Percentiles rank a stretch among this genome's conserved stretches.
Conservation (phyloP, 1,139 yeast genomes). For the Candida tetrigidarum region DNA sequence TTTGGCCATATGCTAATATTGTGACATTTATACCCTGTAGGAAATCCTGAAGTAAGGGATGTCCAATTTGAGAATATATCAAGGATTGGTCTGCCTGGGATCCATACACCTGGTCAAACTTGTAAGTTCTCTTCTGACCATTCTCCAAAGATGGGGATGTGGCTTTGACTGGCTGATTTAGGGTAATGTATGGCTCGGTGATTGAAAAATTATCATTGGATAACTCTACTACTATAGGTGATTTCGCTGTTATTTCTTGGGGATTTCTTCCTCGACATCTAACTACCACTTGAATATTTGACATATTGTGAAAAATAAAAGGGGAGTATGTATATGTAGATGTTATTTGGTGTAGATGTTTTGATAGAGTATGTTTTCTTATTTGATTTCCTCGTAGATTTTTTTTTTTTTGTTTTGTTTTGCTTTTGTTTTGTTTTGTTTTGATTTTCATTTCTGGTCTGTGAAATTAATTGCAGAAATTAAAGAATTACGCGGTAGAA, state of each 20-base stretch:
- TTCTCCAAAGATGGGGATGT: conserved; percentile 8
- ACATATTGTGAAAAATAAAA: conserved; percentile 24
- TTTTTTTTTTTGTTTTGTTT: not conserved
- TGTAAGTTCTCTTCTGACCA: conserved; percentile 49
- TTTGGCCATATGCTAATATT: conserved; percentile 86
- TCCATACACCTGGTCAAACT: conserved; percentile 77
- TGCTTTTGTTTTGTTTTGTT: not conserved
- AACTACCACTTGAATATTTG: conserved; percentile 79
- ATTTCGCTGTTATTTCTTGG: conserved; percentile 70
- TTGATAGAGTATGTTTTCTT: conserved; percentile 1
- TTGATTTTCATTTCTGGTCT: not conserved
- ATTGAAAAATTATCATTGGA: conserved; percentile 50
- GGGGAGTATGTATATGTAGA: too few relatives aligned
- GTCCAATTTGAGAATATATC: conserved; percentile 64
- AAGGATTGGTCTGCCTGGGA: conserved; percentile 67
- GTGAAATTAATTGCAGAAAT: too few relatives aligned
- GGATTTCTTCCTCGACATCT: conserved; percentile 85
- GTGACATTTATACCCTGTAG: conserved; percentile 77
- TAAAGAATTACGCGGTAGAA: not conserved
- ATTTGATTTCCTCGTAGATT: not conserved
- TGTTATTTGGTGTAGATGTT: too few relatives aligned
- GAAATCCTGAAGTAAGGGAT: conserved; percentile 66
- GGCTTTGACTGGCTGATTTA: conserved; percentile 36
- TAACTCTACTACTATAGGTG: conserved; percentile 72
- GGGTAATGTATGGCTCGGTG: conserved; percentile 39